phyloP scores from a whole-genome alignment of 768 basidiomycete species.

The Kwoniella dendrophila region DNA sequence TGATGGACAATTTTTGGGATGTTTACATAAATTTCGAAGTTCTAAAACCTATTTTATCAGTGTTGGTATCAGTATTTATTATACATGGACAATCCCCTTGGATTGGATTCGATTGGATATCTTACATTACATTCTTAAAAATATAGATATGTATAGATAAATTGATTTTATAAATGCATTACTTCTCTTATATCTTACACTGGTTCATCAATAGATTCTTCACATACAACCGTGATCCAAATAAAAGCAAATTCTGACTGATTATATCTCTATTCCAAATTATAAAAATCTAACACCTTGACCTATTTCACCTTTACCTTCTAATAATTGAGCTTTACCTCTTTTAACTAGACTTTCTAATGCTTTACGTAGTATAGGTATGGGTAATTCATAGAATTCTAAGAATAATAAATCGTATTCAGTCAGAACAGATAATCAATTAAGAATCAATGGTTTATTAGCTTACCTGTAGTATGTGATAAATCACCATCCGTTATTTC shows the following conservation, averaged over 20 bases:
- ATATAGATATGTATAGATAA: too few relatives aligned
- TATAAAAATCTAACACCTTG: conserved; percentile 58
- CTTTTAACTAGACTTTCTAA: conserved; percentile 56
- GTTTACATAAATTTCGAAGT: too few relatives aligned
- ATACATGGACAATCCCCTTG: too few relatives aligned
- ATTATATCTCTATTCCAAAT: neutral
- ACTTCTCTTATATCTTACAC: neutral
- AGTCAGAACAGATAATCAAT: neutral
- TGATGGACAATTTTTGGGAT: too few relatives aligned
- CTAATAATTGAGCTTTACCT: conserved; percentile 58
- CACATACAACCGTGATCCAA: conserved; percentile 1
- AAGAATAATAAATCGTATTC: neutral
- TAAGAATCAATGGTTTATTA: neutral
- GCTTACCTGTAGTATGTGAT: conserved; percentile 51
- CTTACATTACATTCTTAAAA: neutral
- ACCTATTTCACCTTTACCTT: conserved; percentile 54
- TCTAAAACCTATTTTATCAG: too few relatives aligned
- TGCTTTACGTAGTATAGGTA: conserved; percentile 52
- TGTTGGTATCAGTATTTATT: too few relatives aligned
- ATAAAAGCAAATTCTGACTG: neutral
- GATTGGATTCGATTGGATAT: too few relatives aligned
- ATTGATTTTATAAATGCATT: too few relatives aligned
- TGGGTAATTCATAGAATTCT: conserved; percentile 58
- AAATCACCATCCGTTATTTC: conserved; percentile 58
- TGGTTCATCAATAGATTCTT: neutral